These are phyloP conservation scores for Thraustochytrium sp. DNA, from an alignment of 352 stramenopile species.

Conservation along the genomic window DNA sequence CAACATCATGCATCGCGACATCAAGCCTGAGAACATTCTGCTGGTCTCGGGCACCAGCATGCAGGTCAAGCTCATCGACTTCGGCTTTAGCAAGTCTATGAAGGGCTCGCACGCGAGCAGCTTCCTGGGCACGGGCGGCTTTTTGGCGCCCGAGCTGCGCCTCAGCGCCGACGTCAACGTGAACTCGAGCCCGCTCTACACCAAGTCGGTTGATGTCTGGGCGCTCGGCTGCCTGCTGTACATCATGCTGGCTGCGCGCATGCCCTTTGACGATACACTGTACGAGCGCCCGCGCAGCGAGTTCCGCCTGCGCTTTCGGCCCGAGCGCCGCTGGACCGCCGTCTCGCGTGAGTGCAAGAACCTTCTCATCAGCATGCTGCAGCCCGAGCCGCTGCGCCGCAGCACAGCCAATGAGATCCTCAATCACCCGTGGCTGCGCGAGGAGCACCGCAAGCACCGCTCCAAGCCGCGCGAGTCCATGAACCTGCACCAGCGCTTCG, in stretches of 20 bases:
- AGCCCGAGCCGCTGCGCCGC: slow-evolving; percentile 11
- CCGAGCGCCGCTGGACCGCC: slow-evolving; percentile 2
- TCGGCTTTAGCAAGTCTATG: slow-evolving; percentile 15
- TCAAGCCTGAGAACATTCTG: slow-evolving; percentile 73
- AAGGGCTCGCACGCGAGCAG: slow-evolving; percentile 21
- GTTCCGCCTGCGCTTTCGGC: neutral
- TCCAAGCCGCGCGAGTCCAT: neutral
- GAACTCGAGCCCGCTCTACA: neutral
- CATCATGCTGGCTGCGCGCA: slow-evolving; percentile 22
- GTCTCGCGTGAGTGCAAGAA: slow-evolving; percentile 30
- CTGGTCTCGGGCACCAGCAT: neutral
- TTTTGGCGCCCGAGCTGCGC: slow-evolving; percentile 18
- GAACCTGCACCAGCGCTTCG: neutral
- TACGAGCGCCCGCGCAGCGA: slow-evolving; percentile 26
- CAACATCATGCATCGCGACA: slow-evolving; percentile 71
- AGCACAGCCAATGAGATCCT: neutral
- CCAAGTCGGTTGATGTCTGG: slow-evolving; percentile 33
- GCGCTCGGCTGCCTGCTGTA: slow-evolving; percentile 30
- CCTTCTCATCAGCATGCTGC: neutral
- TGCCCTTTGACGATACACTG: slow-evolving; percentile 38
- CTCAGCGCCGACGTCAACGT: neutral
- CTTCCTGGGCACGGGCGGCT: slow-evolving; percentile 32
- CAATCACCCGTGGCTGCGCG: slow-evolving; percentile 1
- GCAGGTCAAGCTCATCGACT: slow-evolving; percentile 36
- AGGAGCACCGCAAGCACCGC: neutral